Evolutionary conservation across 2,329 filamentous ascomycete species (phyloP).

Genomic region (Ophioceras dolichostomum): DNA sequence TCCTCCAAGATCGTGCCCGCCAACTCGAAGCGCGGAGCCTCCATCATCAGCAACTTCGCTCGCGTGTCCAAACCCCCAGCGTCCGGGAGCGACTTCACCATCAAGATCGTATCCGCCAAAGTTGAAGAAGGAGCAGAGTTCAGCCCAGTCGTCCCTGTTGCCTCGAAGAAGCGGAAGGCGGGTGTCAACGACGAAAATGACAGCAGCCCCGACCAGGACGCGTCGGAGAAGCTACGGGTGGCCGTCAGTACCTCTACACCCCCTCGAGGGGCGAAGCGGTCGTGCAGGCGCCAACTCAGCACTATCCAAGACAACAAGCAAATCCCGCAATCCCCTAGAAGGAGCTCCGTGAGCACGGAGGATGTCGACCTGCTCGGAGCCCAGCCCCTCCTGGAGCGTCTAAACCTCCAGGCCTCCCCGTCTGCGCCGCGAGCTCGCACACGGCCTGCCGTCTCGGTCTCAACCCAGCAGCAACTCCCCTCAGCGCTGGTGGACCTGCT

Average conservation of each 20-base stretch:
- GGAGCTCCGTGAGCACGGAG: background rate
- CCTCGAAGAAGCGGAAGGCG: constrained; percentile 26
- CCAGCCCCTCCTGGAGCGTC: constrained; percentile 21
- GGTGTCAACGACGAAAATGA: constrained; percentile 15
- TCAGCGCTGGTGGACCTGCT: constrained; percentile 46
- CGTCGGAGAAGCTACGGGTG: constrained; percentile 6
- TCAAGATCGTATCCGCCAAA: constrained; percentile 22
- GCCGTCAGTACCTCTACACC: background rate
- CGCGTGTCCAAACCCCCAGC: constrained; percentile 11
- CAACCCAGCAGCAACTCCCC: constrained; percentile 28
- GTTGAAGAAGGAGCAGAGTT: no score
- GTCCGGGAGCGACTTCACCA: constrained; percentile 12
- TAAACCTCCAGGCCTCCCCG: constrained; percentile 25
- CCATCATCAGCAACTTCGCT: constrained; percentile 10
- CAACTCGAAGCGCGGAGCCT: constrained; percentile 1
- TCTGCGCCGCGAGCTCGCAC: constrained; percentile 9
- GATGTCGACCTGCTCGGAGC: constrained; percentile 1
- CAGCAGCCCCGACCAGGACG: constrained; percentile 6
- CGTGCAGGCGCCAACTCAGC: constrained; percentile 4
- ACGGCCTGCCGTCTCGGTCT: no score
- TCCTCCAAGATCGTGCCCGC: constrained; percentile 6
- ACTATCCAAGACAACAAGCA: constrained; percentile 3
- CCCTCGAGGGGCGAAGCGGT: constrained; percentile 11
- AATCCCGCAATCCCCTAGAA: constrained; percentile 13
- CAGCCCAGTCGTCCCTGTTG: no score